phyloP scores from a whole-genome alignment of 1,139 yeast genomes.

The Nakaseomyces glabratus region DNA sequence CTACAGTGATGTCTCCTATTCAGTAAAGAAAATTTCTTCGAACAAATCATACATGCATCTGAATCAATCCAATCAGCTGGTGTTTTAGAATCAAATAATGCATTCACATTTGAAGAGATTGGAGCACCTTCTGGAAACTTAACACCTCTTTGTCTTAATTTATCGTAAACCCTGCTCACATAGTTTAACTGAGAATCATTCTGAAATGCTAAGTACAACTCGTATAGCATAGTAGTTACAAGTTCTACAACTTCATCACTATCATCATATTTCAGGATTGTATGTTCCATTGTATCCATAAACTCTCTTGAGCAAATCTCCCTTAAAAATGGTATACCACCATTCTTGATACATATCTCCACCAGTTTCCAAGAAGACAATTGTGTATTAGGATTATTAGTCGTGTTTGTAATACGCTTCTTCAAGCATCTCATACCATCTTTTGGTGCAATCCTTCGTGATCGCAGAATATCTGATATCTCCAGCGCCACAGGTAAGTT shows the following conservation, averaged over 20 bases:
- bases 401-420: constrained; percentile 55
- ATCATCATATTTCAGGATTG: constrained; percentile 31
- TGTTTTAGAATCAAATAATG: constrained; percentile 71
- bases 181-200: constrained; percentile 60
- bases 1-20: constrained; percentile 95
- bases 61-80: constrained; percentile 99
- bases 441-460: constrained; percentile 72
- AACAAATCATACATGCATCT: constrained; percentile 92
- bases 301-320: constrained; percentile 83
- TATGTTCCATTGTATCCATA: constrained; percentile 58
- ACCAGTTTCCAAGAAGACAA: constrained; percentile 64
- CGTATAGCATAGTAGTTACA: constrained; percentile 58
- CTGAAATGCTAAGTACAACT: constrained; percentile 69
- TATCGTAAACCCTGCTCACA: constrained; percentile 53
- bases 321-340: constrained; percentile 75
- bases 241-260: constrained; percentile 49
- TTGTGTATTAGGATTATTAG: constrained; percentile 67
- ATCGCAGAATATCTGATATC: constrained; percentile 77
- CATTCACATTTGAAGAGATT: constrained; percentile 26
- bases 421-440: constrained; percentile 80
- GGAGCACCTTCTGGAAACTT: constrained; percentile 50
- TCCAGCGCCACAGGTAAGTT: constrained; percentile 69
- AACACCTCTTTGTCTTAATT: constrained; percentile 54
- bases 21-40: constrained; percentile 65
- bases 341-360: constrained; percentile 86